A percentile compares a stretch with the other conserved stretches of the same genome.
These are phyloP conservation scores for Phoma herbarum DNA, from an alignment of 2,329 filamentous ascomycete genomes.

Conservation along the genomic window DNA sequence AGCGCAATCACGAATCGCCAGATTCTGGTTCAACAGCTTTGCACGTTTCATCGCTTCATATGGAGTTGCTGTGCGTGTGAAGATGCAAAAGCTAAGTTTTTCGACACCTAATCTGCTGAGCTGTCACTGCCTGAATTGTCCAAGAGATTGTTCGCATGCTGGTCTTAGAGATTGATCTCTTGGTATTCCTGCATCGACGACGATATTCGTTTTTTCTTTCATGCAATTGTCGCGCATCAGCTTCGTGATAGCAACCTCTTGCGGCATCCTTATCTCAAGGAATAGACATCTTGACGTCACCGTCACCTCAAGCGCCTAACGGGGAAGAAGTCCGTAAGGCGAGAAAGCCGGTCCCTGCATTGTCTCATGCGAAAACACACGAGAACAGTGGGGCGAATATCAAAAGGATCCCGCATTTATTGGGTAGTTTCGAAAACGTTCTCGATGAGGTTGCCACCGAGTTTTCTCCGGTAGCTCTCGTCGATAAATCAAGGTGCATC, in stretches of 20 bases:
- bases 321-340: constrained; percentile 15
- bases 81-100: not conserved
- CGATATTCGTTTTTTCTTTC: not conserved
- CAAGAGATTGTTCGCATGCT: too few relatives aligned
- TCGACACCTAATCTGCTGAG: not conserved
- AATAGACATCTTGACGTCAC: constrained; percentile 17
- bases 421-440: constrained; percentile 12
- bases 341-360: constrained; percentile 11
- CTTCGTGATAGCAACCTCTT: not conserved
- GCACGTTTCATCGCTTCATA: not conserved
- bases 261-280: constrained; percentile 1
- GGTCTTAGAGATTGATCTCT: too few relatives aligned
- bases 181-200: not conserved
- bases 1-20: not conserved
- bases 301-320: not conserved
- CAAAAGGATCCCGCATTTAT: constrained; percentile 13
- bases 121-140: not conserved
- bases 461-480: constrained; percentile 1
- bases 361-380: constrained; percentile 9
- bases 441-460: constrained; percentile 7
- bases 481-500: not conserved
- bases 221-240: not conserved
- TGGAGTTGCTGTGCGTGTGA: not conserved
- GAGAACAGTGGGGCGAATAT: constrained; percentile 17
- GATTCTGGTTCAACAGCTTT: not conserved